A percentile compares a stretch with the other conserved stretches of the same genome.
Evolutionary conservation across 2,329 filamentous ascomycete species (phyloP).

Genomic region (Pyrenochaeta sp.): DNA sequence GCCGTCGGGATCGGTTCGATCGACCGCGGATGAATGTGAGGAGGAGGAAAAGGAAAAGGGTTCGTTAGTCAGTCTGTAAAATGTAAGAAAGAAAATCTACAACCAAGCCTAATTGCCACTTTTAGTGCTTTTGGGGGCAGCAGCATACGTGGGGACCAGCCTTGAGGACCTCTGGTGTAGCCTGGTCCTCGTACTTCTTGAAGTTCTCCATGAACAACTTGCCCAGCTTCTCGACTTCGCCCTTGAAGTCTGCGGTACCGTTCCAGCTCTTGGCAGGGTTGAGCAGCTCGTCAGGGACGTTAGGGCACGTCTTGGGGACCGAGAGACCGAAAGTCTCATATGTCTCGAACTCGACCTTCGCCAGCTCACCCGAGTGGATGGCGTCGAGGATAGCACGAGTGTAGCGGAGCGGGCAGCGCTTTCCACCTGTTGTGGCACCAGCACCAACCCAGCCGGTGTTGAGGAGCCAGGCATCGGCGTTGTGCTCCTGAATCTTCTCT

Average conservation of each 20-base stretch:
- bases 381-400: slow-evolving; percentile 97
- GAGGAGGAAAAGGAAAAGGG: slow-evolving; percentile 1
- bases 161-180: slow-evolving; percentile 58
- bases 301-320: slow-evolving; percentile 90
- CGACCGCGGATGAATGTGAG: slow-evolving; percentile 19
- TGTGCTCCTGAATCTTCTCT: slow-evolving; percentile 95
- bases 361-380: slow-evolving; percentile 96
- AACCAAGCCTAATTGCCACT: not conserved
- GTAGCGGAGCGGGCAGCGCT: slow-evolving; percentile 98
- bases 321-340: slow-evolving; percentile 97
- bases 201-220: slow-evolving; percentile 96
- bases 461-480: slow-evolving; percentile 96
- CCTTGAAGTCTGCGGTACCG: slow-evolving; percentile 79
- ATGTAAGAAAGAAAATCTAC: slow-evolving; percentile 8
- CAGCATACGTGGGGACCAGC: slow-evolving; percentile 54
- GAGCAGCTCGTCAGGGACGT: slow-evolving; percentile 88
- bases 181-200: slow-evolving; percentile 88
- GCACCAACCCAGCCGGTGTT: slow-evolving; percentile 98
- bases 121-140: slow-evolving; percentile 32
- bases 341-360: slow-evolving; percentile 89
- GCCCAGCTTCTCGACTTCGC: slow-evolving; percentile 89
- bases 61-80: slow-evolving; percentile 17
- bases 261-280: slow-evolving; percentile 96
- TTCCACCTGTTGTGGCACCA: slow-evolving; percentile 87
- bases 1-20: slow-evolving; percentile 19